Evolutionary conservation across 2,329 filamentous ascomycete species (phyloP).

Genomic region (Rutstroemia sp.): DNA sequence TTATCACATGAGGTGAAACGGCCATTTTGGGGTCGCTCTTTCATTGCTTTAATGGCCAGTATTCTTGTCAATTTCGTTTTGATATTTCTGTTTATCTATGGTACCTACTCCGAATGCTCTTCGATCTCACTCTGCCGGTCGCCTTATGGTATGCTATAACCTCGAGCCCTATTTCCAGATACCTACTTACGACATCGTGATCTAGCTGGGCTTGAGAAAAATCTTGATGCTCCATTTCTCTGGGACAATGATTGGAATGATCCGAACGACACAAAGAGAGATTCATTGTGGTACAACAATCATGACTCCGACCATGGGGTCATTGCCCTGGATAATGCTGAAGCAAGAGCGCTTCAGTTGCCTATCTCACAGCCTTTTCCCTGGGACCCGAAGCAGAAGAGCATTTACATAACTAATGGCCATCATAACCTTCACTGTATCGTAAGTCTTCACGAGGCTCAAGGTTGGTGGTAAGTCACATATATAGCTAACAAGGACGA

Average conservation of each 20-base stretch:
- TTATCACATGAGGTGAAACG: too few relatives aligned
- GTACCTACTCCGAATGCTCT: not conserved
- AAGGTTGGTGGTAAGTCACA: too few relatives aligned
- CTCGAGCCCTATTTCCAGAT: not conserved
- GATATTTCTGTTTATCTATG: not conserved
- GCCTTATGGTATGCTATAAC: not conserved
- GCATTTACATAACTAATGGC: not conserved
- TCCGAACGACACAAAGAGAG: not conserved
- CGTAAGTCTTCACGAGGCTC: not conserved
- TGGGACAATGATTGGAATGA: not conserved
- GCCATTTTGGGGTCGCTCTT: too few relatives aligned
- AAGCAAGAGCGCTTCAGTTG: not conserved
- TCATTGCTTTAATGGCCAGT: not conserved
- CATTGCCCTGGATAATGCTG: not conserved
- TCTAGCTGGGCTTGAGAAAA: not conserved
- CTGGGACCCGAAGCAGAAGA: not conserved
- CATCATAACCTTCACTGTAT: slow-evolving; percentile 3
- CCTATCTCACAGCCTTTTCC: slow-evolving; percentile 1
- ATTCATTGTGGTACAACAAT: not conserved
- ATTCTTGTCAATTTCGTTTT: not conserved
- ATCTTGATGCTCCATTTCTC: not conserved
- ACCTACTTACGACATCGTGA: not conserved
- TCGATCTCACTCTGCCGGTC: not conserved
- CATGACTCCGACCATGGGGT: not conserved
- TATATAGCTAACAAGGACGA: not conserved